Evolutionary conservation across 2,329 filamentous ascomycete species (phyloP).

Genomic region (Xylariales sp.): DNA sequence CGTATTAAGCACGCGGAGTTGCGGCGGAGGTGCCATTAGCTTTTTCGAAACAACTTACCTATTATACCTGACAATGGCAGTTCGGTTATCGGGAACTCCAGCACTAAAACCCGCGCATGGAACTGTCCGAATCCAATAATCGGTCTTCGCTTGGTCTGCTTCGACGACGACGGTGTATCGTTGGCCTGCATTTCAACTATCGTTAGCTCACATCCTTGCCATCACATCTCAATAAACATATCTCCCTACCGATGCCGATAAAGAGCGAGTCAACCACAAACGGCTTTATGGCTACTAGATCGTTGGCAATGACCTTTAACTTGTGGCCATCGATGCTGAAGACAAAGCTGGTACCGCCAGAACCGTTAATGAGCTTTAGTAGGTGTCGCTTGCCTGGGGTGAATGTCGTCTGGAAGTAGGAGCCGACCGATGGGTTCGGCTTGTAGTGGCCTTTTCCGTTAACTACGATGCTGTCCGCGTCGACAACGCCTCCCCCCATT

Average conservation of each 20-base stretch:
- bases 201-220: too few species aligned
- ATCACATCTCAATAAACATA: too few species aligned
- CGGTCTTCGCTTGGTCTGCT: constrained; percentile 11
- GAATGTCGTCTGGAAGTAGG: constrained; percentile 22
- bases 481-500: constrained; percentile 2
- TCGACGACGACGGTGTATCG: constrained; percentile 16
- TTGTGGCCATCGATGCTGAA: constrained; percentile 43
- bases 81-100: constrained; percentile 11
- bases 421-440: constrained; percentile 9
- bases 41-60: not conserved
- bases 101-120: constrained; percentile 11
- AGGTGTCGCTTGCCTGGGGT: constrained; percentile 33
- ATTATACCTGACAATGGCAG: constrained; percentile 21
- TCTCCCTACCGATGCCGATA: constrained; percentile 36
- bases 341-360: constrained; percentile 36
- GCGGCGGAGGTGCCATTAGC: constrained; percentile 1
- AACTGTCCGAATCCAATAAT: constrained; percentile 24
- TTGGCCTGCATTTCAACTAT: constrained; percentile 33
- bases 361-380: constrained; percentile 39
- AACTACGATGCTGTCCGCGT: constrained; percentile 26
- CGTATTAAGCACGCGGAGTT: constrained; percentile 18
- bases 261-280: constrained; percentile 42
- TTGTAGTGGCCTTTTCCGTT: constrained; percentile 26
- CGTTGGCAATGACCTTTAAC: constrained; percentile 41
- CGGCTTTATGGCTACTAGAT: constrained; percentile 43